Evolutionary conservation across 2,329 filamentous ascomycete species (phyloP), one percentile per base, ranked within the genome.

Genomic region (Fusarium domesticum): DNA sequence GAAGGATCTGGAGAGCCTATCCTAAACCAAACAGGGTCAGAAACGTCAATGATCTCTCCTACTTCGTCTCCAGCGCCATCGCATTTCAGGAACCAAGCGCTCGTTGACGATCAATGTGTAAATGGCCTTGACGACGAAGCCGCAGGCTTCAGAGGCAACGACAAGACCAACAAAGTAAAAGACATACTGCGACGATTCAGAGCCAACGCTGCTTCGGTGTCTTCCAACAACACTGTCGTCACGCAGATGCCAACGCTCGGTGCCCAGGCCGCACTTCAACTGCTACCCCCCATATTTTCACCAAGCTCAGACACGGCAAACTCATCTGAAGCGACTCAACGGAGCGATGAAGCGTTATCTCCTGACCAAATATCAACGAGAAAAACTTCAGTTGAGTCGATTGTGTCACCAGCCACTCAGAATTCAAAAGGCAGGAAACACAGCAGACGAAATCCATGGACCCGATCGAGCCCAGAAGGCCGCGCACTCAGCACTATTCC

Each of bases 341-440:
- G n/a, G n/a, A 63, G 59, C 37, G 57, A 53, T 25, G 60, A 57
- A 34, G 43, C 51, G 30, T 64, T 58, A 11, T 48, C 45, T 16
- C 17, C 45, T 2, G 56, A 48, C 6, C 56, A 62, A 20, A 53
- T 53, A 33, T 62, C 60, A 12, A 66, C 65, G 1, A 51, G 51
- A n/a, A 66, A 64, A 37, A 65, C 63, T 1, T 69, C 64, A 11
- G n/a, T 64, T 5, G 64, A 69, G 25, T 67, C 67, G 7, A 49
- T 54, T 7, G 39, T 59, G 14, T 61, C 60, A 4, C 42, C 52
- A 4, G 47, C 50, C 5, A 50, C 53, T 18, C 60, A 58, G 36
- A 51, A 53, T 25, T 49, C 47, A 18, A 23, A 50, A 19, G 57
- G 53, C 20, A 60, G 58, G 40, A 56, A 57, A 33, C 52, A 55